A percentile compares a stretch with the other conserved stretches of the same genome.
Conservation (phyloP, 768 basidiomycete species). For the Xerocomus potaroensis region DNA sequence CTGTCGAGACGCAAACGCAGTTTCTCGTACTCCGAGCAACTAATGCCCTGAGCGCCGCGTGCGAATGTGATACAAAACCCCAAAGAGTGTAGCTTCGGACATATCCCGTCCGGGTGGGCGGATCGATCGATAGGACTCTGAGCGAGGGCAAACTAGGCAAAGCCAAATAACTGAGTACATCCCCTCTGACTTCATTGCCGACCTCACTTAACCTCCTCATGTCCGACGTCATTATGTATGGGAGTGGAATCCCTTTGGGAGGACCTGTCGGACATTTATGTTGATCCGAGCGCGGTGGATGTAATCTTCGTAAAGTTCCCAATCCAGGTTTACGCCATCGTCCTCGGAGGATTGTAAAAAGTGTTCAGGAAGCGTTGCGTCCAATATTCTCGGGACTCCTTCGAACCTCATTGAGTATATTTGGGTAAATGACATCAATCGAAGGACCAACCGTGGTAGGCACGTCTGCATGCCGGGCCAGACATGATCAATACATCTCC, state of each 20-base stretch:
- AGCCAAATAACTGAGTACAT: neutral
- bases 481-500: constrained; percentile 95
- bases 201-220: neutral
- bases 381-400: constrained; percentile 88
- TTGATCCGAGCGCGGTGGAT: constrained; percentile 74
- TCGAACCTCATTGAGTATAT: neutral
- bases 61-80: neutral
- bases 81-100: constrained; percentile 1
- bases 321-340: constrained; percentile 36
- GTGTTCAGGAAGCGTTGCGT: constrained; percentile 69
- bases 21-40: neutral
- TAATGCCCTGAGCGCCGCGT: neutral
- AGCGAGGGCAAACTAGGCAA: constrained; percentile 1
- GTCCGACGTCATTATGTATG: constrained; percentile 7
- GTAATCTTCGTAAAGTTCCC: constrained; percentile 62
- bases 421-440: neutral
- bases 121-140: constrained; percentile 12
- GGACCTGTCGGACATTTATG: constrained; percentile 88
- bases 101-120: constrained; percentile 7
- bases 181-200: neutral
- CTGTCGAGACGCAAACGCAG: neutral
- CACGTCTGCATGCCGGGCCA: constrained; percentile 75
- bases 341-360: constrained; percentile 33
- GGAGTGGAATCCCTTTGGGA: constrained; percentile 63
- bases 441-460: constrained; percentile 78